Percentiles rank a stretch among this genome's conserved stretches.
Conservation (phyloP, 805 yeast species). For the Wickerhamomyces pijperi region DNA sequence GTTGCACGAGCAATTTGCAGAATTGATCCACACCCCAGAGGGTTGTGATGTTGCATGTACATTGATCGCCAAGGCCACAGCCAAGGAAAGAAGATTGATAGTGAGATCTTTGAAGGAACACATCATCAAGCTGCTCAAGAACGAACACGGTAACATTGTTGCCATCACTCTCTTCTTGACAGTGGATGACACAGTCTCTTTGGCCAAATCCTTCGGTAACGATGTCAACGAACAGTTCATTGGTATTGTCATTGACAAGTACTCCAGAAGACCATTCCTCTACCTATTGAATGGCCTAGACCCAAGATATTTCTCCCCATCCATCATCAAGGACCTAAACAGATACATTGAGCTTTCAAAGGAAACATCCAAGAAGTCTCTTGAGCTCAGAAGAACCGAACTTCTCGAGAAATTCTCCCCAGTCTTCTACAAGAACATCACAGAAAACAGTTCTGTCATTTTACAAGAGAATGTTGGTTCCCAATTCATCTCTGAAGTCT, state of each 20-base stretch:
- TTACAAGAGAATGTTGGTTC: slow-evolving; percentile 68
- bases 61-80: slow-evolving; percentile 70
- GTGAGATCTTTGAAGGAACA: slow-evolving; percentile 66
- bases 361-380: slow-evolving; percentile 78
- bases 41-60: slow-evolving; percentile 87
- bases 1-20: slow-evolving; percentile 81
- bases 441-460: slow-evolving; percentile 37
- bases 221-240: slow-evolving; percentile 44
- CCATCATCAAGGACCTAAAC: slow-evolving; percentile 45
- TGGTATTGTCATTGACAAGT: slow-evolving; percentile 55
- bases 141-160: slow-evolving; percentile 80
- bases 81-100: slow-evolving; percentile 82
- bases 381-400: slow-evolving; percentile 63
- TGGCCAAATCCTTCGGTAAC: slow-evolving; percentile 57
- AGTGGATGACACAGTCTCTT: slow-evolving; percentile 86
- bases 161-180: slow-evolving; percentile 70
- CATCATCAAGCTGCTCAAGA: slow-evolving; percentile 62
- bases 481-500: slow-evolving; percentile 70
- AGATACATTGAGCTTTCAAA: slow-evolving; percentile 50
- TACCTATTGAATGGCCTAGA: slow-evolving; percentile 71
- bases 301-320: slow-evolving; percentile 73
- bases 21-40: slow-evolving; percentile 88
- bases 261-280: slow-evolving; percentile 80
- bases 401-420: slow-evolving; percentile 57
- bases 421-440: slow-evolving; percentile 43